These are phyloP conservation scores for Salix udensis DNA, from an alignment of 345 rosid genomes.

Conservation along the genomic window DNA sequence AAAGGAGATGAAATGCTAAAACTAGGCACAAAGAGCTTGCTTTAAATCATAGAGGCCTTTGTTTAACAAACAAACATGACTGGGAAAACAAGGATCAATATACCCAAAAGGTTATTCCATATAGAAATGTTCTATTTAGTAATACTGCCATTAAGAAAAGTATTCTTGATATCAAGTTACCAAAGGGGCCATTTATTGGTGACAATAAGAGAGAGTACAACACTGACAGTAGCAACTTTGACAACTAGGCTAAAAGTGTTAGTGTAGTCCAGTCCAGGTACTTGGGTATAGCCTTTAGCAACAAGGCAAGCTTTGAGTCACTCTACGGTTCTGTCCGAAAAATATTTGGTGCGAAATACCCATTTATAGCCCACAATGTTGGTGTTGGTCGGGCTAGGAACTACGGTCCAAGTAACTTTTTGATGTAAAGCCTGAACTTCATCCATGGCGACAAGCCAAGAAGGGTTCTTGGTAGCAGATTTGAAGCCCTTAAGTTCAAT, in stretches of 20 bases:
- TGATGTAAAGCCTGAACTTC: constrained; percentile 4
- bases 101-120: constrained; percentile 1
- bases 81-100: no score
- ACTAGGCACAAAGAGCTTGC: no score
- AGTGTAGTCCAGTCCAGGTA: constrained; percentile 2
- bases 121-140: background rate
- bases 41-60: no score
- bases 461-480: constrained; percentile 1
- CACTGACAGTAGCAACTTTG: constrained; percentile 1
- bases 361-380: constrained; percentile 15
- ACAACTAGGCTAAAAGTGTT: constrained; percentile 8
- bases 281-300: constrained; percentile 3
- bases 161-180: background rate
- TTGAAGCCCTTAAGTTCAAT: constrained; percentile 3
- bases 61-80: no score
- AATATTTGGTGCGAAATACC: constrained; percentile 10
- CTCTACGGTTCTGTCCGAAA: background rate
- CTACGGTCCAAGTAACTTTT: constrained; percentile 7
- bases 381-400: background rate
- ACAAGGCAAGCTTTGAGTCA: background rate
- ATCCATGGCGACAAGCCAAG: background rate
- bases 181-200: background rate
- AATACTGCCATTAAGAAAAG: background rate
- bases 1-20: no score
- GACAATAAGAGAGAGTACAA: background rate